Percentiles rank a stretch among this genome's conserved stretches.
phyloP scores from a whole-genome alignment of 2,329 filamentous ascomycete species.

The Lecanicillium sp. region DNA sequence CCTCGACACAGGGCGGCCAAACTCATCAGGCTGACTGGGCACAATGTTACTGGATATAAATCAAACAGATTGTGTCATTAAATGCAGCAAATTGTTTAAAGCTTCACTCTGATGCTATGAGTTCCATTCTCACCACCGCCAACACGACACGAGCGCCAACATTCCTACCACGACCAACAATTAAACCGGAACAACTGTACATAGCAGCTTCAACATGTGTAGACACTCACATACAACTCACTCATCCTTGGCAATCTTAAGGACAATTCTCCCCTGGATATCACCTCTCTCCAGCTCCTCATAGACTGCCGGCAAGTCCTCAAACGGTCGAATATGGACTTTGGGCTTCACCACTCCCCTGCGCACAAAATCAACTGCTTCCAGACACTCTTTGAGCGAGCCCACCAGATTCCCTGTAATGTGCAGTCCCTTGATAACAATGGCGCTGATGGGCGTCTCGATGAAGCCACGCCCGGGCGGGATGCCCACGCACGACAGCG shows the following conservation, averaged over 20 bases:
- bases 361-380: conserved; percentile 11
- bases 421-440: conserved; percentile 11
- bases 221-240: neutral
- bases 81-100: too few species aligned
- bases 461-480: conserved; percentile 10
- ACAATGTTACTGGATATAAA: too few species aligned
- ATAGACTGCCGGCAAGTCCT: conserved; percentile 10
- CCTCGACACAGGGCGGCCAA: too few species aligned
- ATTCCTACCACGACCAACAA: too few species aligned
- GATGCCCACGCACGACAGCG: conserved; percentile 12
- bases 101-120: too few species aligned
- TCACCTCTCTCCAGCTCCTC: conserved; percentile 11
- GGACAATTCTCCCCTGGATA: conserved; percentile 10
- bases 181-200: too few species aligned
- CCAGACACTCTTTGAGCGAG: conserved; percentile 13
- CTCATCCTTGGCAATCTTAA: conserved; percentile 13
- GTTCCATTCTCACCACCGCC: too few species aligned
- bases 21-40: too few species aligned
- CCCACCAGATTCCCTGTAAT: conserved; percentile 13
- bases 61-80: too few species aligned
- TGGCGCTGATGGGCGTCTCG: conserved; percentile 11
- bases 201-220: neutral
- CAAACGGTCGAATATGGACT: conserved; percentile 9
- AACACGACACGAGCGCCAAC: too few species aligned
- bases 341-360: conserved; percentile 11